These are phyloP conservation scores for Lagerstroemia speciosa DNA, from an alignment of 345 rosid genomes.

Conservation along the genomic window DNA sequence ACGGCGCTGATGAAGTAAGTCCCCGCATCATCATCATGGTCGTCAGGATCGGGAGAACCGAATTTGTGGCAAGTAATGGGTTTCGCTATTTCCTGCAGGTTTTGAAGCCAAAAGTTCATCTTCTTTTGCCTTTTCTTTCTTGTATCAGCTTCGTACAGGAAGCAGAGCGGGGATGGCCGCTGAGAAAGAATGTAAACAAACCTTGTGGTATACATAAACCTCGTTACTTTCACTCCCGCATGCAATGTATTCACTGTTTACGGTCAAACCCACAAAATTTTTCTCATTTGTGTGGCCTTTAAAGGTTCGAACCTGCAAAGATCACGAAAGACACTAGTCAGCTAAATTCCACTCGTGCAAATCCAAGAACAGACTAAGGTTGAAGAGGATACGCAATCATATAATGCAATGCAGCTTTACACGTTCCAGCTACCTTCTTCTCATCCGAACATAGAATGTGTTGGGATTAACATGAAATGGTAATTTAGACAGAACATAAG, in stretches of 20 bases:
- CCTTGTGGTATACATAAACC: conserved; percentile 95
- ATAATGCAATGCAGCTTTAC: no score
- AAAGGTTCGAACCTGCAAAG: conserved; percentile 36
- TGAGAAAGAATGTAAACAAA: conserved; percentile 13
- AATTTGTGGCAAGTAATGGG: conserved; percentile 79
- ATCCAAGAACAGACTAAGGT: no score
- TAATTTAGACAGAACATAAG: no score
- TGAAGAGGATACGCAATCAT: no score
- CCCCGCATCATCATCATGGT: conserved; percentile 68
- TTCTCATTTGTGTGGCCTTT: conserved; percentile 90
- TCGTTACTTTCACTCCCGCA: conserved; percentile 98
- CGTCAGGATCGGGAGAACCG: conserved; percentile 81
- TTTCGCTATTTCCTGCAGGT: conserved; percentile 68
- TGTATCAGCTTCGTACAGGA: background rate
- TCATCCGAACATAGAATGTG: no score
- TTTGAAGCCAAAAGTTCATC: background rate
- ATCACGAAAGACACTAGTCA: background rate
- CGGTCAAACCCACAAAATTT: conserved; percentile 85
- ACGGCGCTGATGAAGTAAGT: conserved; percentile 89
- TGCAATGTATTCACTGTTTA: conserved; percentile 70
- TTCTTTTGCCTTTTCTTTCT: background rate
- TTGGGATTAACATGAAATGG: no score
- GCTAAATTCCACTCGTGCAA: no score
- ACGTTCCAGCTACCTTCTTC: no score
- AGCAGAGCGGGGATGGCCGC: background rate